Evolutionary conservation across 2,329 filamentous ascomycete species (phyloP), one percentile per base, ranked within the genome.

Genomic region (Epichloe gansuensis): DNA sequence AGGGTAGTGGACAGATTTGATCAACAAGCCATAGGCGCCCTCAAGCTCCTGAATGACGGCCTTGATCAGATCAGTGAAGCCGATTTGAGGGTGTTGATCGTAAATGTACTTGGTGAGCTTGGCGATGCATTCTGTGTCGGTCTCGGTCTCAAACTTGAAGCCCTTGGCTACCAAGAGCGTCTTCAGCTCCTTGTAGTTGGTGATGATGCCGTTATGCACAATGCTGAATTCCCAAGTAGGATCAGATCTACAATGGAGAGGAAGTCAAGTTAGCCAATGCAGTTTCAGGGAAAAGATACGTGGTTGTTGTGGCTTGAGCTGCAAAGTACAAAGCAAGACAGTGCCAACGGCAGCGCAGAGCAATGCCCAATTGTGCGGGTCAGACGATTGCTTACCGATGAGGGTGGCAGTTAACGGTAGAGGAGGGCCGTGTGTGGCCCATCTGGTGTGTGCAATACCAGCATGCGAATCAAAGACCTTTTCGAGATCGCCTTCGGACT

Each of bases 161-260:
- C 93, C 93, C 81, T 97, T 98, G 78, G 80, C 80, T 74, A 86
- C 81, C 62, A 98, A 81, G 58, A 98, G 83, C 57, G 86, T 88
- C 83, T 91, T 95, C 65, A 98, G 77, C 76, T 98, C 93, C 81
- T 98, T 98, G 83, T 98, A 98, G 82, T 98, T 98, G 77, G 93
- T 98, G 74, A 98, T 98, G 80, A 98, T 98, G 68, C 93, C 93
- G 75, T 98, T 98, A 85, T 98, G 93, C 56, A 97, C 93, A 63
- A 98, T 85, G 60, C 88, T 81, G 72, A 98, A 98, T 75, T 98
- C 87, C 90, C 91, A 98, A 65, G 76, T 88, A 63, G 86, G 82
- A 71, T 98, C 93, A 60, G 91, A 97, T 72, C 91, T 94, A 60
- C 17, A 55, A 51, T 17, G 28, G n/a, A 60, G 44, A 37, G 50